Percentiles rank a stretch among this genome's conserved stretches.
phyloP scores from a whole-genome alignment of 352 stramenopile genomes.

The Pythium insidiosum region DNA sequence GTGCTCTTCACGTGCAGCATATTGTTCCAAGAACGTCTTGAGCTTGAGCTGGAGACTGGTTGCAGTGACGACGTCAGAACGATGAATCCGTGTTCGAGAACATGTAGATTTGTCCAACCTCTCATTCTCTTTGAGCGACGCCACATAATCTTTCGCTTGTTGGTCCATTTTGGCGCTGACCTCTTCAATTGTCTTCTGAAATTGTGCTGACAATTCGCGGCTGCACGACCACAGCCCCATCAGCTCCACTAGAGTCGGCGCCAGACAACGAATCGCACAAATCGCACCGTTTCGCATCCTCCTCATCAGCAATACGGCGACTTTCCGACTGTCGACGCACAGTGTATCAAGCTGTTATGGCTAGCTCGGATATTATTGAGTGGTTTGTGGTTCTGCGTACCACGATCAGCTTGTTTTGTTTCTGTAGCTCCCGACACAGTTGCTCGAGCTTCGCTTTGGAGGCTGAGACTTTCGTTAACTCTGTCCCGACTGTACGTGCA shows the following conservation, averaged over 20 bases:
- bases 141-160: slow-evolving; percentile 76
- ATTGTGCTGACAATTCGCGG: slow-evolving; percentile 63
- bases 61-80: neutral
- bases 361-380: too few species aligned
- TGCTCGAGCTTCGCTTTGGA: slow-evolving; percentile 78
- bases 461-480: slow-evolving; percentile 51
- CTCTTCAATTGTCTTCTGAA: slow-evolving; percentile 85
- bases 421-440: slow-evolving; percentile 79
- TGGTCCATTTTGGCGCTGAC: slow-evolving; percentile 87
- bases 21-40: slow-evolving; percentile 77
- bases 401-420: slow-evolving; percentile 85
- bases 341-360: too few species aligned
- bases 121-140: slow-evolving; percentile 81
- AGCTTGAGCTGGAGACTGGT: slow-evolving; percentile 74
- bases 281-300: slow-evolving; percentile 67
- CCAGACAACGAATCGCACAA: neutral
- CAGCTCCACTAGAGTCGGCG: neutral
- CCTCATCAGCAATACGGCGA: slow-evolving; percentile 75
- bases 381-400: too few species aligned
- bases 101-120: slow-evolving; percentile 32
- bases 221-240: slow-evolving; percentile 13
- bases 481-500: slow-evolving; percentile 33
- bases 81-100: neutral
- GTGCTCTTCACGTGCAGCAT: slow-evolving; percentile 71
- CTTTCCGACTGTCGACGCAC: slow-evolving; percentile 36